Percentiles rank a stretch among this genome's conserved stretches.
phyloP scores from a whole-genome alignment of 768 basidiomycete genomes.

The Lentinus brumalis region DNA sequence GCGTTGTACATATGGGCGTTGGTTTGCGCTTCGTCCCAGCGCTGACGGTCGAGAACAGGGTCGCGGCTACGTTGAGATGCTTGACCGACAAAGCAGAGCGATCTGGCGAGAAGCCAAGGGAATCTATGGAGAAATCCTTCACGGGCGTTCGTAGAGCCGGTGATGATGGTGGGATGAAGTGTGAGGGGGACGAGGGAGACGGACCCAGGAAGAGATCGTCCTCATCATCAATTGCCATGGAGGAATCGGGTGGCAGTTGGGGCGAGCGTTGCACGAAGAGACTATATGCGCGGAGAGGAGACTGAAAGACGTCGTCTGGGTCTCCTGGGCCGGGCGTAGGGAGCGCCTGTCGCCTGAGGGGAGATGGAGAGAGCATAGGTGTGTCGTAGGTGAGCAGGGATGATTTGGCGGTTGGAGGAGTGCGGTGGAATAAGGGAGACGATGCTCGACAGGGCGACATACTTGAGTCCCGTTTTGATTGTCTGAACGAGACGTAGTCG shows the following conservation, averaged over 20 bases:
- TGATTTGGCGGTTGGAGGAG: slow-evolving; percentile 35
- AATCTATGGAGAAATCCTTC: slow-evolving; percentile 46
- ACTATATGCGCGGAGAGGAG: slow-evolving; percentile 41
- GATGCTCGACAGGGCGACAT: slow-evolving; percentile 34
- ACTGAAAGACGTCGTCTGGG: slow-evolving; percentile 54
- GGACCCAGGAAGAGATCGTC: slow-evolving; percentile 60
- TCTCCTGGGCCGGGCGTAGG: slow-evolving; percentile 36
- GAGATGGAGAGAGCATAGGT: slow-evolving; percentile 68
- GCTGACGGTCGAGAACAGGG: slow-evolving; percentile 12
- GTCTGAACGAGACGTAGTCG: slow-evolving; percentile 39
- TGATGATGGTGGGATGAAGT: slow-evolving; percentile 45
- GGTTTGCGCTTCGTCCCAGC: slow-evolving; percentile 70
- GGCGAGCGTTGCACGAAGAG: slow-evolving; percentile 34
- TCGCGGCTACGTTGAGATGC: slow-evolving; percentile 30
- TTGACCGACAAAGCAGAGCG: slow-evolving; percentile 44
- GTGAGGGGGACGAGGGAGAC: slow-evolving; percentile 36
- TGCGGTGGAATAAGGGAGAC: slow-evolving; percentile 26
- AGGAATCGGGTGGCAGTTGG: slow-evolving; percentile 28
- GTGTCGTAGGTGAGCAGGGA: slow-evolving; percentile 46
- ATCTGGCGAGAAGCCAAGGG: slow-evolving; percentile 24
- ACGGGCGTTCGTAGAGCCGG: slow-evolving; percentile 63
- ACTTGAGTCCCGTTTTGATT: slow-evolving; percentile 34
- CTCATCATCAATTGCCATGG: slow-evolving; percentile 50
- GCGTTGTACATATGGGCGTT: slow-evolving; percentile 51
- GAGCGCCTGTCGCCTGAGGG: slow-evolving; percentile 52